Evolutionary conservation across 2,329 filamentous ascomycete genomes (phyloP).

Genomic region (Aspergillus uvarum): DNA sequence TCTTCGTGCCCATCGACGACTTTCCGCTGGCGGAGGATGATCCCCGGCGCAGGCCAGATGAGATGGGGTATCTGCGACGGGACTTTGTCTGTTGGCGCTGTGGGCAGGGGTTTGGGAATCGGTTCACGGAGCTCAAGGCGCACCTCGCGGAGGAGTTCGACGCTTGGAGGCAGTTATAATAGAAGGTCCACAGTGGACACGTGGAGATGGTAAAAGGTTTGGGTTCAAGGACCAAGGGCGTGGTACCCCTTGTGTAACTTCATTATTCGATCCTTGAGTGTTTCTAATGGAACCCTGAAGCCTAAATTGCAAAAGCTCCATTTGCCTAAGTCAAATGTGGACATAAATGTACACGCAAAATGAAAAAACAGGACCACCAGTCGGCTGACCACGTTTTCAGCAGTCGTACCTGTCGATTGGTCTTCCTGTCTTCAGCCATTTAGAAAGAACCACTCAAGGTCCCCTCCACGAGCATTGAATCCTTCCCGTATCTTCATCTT

Average conservation of each 20-base stretch:
- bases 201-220: background rate
- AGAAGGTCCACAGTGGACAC: background rate
- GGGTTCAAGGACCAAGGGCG: background rate
- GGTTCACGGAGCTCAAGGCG: constrained; percentile 70
- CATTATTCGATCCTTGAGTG: constrained; percentile 5
- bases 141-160: constrained; percentile 76
- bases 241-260: background rate
- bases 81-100: constrained; percentile 86
- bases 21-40: constrained; percentile 74
- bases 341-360: constrained; percentile 27
- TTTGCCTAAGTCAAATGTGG: constrained; percentile 17
- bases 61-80: constrained; percentile 59
- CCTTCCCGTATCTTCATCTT: constrained; percentile 9
- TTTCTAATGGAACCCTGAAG: constrained; percentile 6
- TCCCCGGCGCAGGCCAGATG: constrained; percentile 56
- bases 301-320: constrained; percentile 14
- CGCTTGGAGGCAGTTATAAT: constrained; percentile 67
- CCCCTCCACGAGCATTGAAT: constrained; percentile 5
- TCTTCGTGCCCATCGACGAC: constrained; percentile 74
- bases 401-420: constrained; percentile 14
- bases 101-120: constrained; percentile 68
- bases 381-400: constrained; percentile 24
- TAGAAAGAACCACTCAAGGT: constrained; percentile 11
- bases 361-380: constrained; percentile 16
- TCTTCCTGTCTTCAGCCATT: constrained; percentile 11